Evolutionary conservation across 345 rosid genomes (phyloP).

Genomic region (Murraya koenigii): DNA sequence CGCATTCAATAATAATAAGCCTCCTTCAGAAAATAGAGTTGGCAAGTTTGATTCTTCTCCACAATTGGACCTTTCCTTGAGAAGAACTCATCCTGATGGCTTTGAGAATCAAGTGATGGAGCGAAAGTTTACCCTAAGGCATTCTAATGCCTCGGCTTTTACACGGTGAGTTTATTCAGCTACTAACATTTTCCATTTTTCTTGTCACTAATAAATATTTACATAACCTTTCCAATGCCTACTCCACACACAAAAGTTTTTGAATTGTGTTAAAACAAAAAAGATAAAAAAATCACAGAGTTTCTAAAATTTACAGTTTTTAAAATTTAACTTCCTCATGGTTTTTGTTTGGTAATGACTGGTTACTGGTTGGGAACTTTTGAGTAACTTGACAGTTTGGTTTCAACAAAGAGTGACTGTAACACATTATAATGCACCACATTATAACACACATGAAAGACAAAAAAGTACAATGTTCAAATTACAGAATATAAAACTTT

Average conservation of each 20-base stretch:
- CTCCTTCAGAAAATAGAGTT: slow-evolving; percentile 28
- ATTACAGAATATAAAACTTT: background rate
- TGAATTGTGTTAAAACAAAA: background rate
- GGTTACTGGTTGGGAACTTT: background rate
- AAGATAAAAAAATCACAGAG: too few species aligned
- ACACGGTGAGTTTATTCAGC: slow-evolving; percentile 48
- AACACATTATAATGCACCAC: background rate
- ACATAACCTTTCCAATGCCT: background rate
- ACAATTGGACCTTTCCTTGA: slow-evolving; percentile 74
- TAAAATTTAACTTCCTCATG: background rate
- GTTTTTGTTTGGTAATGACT: background rate
- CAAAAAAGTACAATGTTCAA: background rate
- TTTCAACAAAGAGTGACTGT: background rate
- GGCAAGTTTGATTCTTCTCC: slow-evolving; percentile 42
- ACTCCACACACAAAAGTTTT: background rate
- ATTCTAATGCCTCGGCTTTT: slow-evolving; percentile 85
- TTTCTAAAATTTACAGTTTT: too few species aligned
- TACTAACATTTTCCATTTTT: background rate
- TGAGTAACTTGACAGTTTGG: background rate
- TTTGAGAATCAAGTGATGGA: slow-evolving; percentile 45
- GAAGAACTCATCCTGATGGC: slow-evolving; percentile 39
- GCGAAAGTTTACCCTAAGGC: slow-evolving; percentile 55
- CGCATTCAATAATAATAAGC: slow-evolving; percentile 31
- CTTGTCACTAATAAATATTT: too few species aligned
- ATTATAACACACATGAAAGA: background rate